Evolutionary conservation across 2,329 filamentous ascomycete genomes (phyloP).

Genomic region (Fusarium penzigii): DNA sequence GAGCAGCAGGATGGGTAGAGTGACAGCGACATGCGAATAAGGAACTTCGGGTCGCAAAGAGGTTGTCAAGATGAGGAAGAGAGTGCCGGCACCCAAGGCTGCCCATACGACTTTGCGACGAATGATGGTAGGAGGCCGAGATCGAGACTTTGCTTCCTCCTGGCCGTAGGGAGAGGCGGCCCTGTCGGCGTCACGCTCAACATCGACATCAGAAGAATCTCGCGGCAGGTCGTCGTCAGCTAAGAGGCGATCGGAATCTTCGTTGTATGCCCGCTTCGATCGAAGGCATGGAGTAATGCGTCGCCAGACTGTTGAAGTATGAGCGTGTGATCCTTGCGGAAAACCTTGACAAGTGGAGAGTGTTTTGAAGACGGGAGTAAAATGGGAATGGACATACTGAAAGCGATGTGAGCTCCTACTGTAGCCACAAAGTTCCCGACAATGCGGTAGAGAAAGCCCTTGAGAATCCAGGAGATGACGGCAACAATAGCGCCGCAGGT

Average conservation of each 20-base stretch:
- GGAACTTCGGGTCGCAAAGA: no score
- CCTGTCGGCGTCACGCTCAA: constrained; percentile 19
- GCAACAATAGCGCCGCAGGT: constrained; percentile 23
- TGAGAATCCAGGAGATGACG: constrained; percentile 23
- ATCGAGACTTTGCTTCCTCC: constrained; percentile 10
- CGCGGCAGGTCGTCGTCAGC: no score
- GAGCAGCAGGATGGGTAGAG: constrained; percentile 29
- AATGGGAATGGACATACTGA: constrained; percentile 20
- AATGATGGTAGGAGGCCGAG: constrained; percentile 10
- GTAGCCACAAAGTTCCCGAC: constrained; percentile 22
- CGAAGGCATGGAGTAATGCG: no score
- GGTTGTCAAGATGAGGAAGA: no score
- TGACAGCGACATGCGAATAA: background rate
- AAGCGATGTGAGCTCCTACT: constrained; percentile 16
- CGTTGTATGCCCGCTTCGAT: no score
- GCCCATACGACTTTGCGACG: background rate
- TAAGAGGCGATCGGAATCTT: no score
- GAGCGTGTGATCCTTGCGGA: constrained; percentile 17
- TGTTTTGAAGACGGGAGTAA: background rate
- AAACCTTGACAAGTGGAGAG: constrained; percentile 11
- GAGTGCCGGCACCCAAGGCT: no score
- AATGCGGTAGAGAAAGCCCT: constrained; percentile 21
- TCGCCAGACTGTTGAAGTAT: background rate
- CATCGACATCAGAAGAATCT: background rate
- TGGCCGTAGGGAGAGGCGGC: background rate